Base-by-base conservation (phyloP, 441 rosid species). In the Gossypium laxum region DNA sequence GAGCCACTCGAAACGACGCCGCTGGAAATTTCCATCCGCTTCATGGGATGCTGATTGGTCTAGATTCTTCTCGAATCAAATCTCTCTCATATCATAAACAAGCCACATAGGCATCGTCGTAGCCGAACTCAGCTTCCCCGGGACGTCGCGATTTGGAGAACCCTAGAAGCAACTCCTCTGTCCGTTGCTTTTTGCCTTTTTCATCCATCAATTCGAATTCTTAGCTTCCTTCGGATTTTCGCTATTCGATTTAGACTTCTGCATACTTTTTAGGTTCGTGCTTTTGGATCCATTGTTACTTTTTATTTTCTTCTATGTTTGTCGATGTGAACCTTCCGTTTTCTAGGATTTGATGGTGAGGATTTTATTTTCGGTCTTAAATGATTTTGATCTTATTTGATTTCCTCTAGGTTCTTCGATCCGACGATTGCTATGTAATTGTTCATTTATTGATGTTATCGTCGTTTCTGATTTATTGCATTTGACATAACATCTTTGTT, bases 1-100 rank as follows among this genome's bases (percentile, higher is more conserved):
- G 12, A 34, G 56, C 5, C 11, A 51, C 3, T 1, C 6, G 5
- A 19, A 72, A 72, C 67, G 73, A 48, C 70, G 64, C 30, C 65
- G 38, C 26, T 54, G 12, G 0, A 0, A 19, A 34, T 47, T 50
- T 22, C 56, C 22, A 14, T 59, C 34, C 51, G 73, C 5, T 28
- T 11, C 21, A n/a, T 18, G 51, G 10, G 30, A 5, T 1, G 41
- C 47, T 22, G 48, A 1, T 65, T 51, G 28, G 15, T 77, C 71
- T 24, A 73, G 80, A 77, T 73, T 63, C 60, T 77, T 77, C 76
- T 62, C n/a, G 74, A 71, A 59, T 12, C 30, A 11, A 15, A 4
- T 5, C 14, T 45, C 28, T 19, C 30, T 45, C 45, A 19, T 43
- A 28, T 43, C 48, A 41, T 17, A 69, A 32, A 55, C 18, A 34